These are phyloP conservation scores for Podospora pseudopauciseta DNA, from an alignment of 495 filamentous ascomycete genomes.

Conservation along the genomic window DNA sequence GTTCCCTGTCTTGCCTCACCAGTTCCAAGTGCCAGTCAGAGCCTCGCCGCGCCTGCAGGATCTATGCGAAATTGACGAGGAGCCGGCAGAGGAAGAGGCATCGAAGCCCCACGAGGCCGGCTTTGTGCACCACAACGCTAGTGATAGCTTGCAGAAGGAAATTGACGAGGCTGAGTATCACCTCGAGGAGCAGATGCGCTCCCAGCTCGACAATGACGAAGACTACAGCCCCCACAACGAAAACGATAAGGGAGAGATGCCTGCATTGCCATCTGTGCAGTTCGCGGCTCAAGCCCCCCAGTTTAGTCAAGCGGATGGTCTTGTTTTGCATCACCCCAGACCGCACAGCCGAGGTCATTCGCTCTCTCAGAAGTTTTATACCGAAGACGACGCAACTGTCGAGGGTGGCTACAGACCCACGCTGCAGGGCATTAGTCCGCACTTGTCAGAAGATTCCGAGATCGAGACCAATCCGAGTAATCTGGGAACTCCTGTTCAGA, in stretches of 20 bases:
- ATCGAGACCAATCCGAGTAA: conserved; percentile 75
- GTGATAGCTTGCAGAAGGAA: conserved; percentile 70
- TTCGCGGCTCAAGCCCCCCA: conserved; percentile 38
- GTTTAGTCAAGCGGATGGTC: conserved; percentile 43
- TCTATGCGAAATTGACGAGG: conserved; percentile 48
- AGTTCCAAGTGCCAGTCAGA: conserved; percentile 49
- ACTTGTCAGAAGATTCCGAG: conserved; percentile 57
- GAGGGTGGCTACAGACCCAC: conserved; percentile 34
- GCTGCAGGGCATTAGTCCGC: conserved; percentile 28
- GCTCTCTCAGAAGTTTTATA: conserved; percentile 51
- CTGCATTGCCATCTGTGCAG: conserved; percentile 36
- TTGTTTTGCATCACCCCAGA: conserved; percentile 58
- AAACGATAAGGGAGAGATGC: conserved; percentile 32
- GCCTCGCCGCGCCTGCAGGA: conserved; percentile 56
- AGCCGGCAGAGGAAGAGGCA: conserved; percentile 43
- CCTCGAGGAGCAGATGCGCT: conserved; percentile 67
- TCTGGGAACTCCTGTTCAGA: conserved; percentile 57
- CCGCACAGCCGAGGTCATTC: conserved; percentile 59
- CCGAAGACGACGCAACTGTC: conserved; percentile 40
- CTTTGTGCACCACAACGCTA: conserved; percentile 43
- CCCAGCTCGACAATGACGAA: conserved; percentile 65
- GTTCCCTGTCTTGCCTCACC: conserved; percentile 52
- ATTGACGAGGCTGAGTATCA: conserved; percentile 85
- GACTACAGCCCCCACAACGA: conserved; percentile 54
- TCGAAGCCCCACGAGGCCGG: conserved; percentile 47